phyloP scores from a whole-genome alignment of 768 basidiomycete species.

The Pulveroboletus frians region DNA sequence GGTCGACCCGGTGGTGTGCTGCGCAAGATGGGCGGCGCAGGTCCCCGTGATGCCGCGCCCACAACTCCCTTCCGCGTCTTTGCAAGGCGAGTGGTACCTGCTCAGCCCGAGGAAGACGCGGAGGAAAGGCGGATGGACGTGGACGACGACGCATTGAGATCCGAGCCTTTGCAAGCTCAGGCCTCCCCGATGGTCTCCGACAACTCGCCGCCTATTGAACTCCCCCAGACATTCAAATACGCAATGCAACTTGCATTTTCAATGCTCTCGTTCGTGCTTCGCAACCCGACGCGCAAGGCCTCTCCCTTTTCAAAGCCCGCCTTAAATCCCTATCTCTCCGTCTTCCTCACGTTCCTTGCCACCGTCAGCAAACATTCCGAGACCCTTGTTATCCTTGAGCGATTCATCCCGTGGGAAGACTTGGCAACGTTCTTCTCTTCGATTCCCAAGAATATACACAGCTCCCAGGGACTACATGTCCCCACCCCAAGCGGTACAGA shows the following conservation, averaged over 20 bases:
- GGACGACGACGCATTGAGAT: slow-evolving; percentile 42
- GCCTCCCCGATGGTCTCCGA: slow-evolving; percentile 29
- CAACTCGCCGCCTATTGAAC: slow-evolving; percentile 37
- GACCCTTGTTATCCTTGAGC: slow-evolving; percentile 61
- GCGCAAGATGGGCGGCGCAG: slow-evolving; percentile 50
- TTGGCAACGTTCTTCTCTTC: slow-evolving; percentile 60
- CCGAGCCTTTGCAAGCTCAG: slow-evolving; percentile 17
- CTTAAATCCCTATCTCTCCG: slow-evolving; percentile 82
- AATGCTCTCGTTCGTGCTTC: slow-evolving; percentile 69
- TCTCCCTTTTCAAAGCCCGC: slow-evolving; percentile 50
- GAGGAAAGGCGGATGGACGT: slow-evolving; percentile 62
- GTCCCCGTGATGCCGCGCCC: slow-evolving; percentile 35
- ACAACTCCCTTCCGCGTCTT: slow-evolving; percentile 42
- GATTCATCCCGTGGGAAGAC: slow-evolving; percentile 79
- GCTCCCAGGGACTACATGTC: slow-evolving; percentile 38
- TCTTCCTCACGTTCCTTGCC: slow-evolving; percentile 83
- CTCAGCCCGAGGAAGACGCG: slow-evolving; percentile 30
- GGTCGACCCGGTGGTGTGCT: slow-evolving; percentile 71
- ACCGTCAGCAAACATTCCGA: slow-evolving; percentile 64
- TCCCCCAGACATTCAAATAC: slow-evolving; percentile 62
- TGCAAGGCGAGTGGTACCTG: slow-evolving; percentile 40
- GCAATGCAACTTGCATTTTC: slow-evolving; percentile 76
- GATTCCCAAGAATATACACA: slow-evolving; percentile 52
- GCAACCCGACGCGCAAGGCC: slow-evolving; percentile 53
- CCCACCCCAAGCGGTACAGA: slow-evolving; percentile 35